phyloP scores from a whole-genome alignment of 352 stramenopile species.

The Phytophthora melonis region DNA sequence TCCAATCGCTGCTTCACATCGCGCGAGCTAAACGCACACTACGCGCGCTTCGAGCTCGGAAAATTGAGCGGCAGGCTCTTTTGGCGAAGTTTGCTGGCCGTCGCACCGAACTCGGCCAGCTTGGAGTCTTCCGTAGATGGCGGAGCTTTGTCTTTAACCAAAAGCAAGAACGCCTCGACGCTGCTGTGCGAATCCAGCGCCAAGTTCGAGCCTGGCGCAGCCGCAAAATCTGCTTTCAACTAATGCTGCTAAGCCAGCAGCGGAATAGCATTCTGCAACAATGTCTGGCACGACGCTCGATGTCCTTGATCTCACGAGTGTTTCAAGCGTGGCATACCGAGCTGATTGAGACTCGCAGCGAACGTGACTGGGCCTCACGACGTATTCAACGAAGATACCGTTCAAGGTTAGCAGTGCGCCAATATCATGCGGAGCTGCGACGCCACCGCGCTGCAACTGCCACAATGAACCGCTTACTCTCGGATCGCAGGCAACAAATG shows the following conservation, averaged over 20 bases:
- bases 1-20: conserved; percentile 67
- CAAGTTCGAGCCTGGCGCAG: conserved; percentile 47
- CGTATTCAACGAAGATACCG: conserved; percentile 58
- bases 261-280: conserved; percentile 52
- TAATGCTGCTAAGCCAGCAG: conserved; percentile 43
- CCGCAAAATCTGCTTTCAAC: conserved; percentile 44
- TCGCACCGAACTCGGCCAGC: conserved; percentile 35
- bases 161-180: conserved; percentile 40
- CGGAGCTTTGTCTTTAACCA: conserved; percentile 45
- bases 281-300: conserved; percentile 45
- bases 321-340: conserved; percentile 42
- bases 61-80: conserved; percentile 49
- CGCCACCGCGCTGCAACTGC: conserved; percentile 57
- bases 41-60: conserved; percentile 42
- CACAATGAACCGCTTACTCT: conserved; percentile 60
- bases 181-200: conserved; percentile 52
- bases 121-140: conserved; percentile 49
- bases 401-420: conserved; percentile 39
- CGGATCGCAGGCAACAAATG: conserved; percentile 40
- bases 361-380: conserved; percentile 30
- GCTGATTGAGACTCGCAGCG: conserved; percentile 13
- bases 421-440: conserved; percentile 48
- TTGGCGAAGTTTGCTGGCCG: conserved; percentile 48
- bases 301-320: conserved; percentile 22
- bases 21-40: conserved; percentile 42